These are phyloP conservation scores for Tetraselmis chui DNA, from an alignment of 139 green algal species.

Conservation along the genomic window DNA sequence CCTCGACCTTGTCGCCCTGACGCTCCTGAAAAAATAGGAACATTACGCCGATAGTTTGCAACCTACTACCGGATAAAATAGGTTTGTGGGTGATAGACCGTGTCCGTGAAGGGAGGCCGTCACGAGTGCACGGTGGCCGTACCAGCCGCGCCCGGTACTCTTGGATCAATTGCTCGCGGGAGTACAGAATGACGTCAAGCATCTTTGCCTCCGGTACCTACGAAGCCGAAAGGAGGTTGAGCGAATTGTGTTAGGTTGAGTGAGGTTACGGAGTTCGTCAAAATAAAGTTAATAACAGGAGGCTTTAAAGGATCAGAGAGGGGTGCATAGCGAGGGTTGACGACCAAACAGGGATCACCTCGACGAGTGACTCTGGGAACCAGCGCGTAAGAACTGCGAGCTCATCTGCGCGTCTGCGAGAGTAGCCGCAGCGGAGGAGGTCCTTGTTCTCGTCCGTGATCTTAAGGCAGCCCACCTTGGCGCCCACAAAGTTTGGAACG, in stretches of 20 bases:
- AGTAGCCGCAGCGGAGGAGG: slow-evolving; percentile 69
- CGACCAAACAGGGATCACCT: too few relatives aligned
- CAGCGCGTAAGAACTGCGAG: slow-evolving; percentile 75
- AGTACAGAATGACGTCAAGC: slow-evolving; percentile 94
- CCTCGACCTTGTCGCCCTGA: background rate
- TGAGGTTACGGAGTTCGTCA: too few relatives aligned
- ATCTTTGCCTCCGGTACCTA: slow-evolving; percentile 55
- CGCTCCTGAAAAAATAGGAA: background rate
- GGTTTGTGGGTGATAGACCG: too few relatives aligned
- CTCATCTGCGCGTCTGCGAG: slow-evolving; percentile 64
- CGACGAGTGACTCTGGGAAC: background rate
- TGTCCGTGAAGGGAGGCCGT: too few relatives aligned
- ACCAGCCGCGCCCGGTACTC: slow-evolving; percentile 60
- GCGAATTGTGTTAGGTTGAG: too few relatives aligned
- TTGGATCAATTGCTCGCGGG: slow-evolving; percentile 73
- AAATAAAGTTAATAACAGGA: too few relatives aligned
- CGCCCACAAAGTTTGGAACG: slow-evolving; percentile 74
- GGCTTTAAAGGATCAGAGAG: too few relatives aligned
- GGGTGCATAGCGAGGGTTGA: too few relatives aligned
- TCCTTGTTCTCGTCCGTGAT: slow-evolving; percentile 73
- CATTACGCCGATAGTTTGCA: too few relatives aligned
- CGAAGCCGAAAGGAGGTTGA: too few relatives aligned
- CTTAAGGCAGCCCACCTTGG: slow-evolving; percentile 46
- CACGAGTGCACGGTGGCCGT: too few relatives aligned
- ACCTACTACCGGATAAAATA: too few relatives aligned